Evolutionary conservation across 2,329 filamentous ascomycete species (phyloP).

Genomic region (Microdochium bolleyi): DNA sequence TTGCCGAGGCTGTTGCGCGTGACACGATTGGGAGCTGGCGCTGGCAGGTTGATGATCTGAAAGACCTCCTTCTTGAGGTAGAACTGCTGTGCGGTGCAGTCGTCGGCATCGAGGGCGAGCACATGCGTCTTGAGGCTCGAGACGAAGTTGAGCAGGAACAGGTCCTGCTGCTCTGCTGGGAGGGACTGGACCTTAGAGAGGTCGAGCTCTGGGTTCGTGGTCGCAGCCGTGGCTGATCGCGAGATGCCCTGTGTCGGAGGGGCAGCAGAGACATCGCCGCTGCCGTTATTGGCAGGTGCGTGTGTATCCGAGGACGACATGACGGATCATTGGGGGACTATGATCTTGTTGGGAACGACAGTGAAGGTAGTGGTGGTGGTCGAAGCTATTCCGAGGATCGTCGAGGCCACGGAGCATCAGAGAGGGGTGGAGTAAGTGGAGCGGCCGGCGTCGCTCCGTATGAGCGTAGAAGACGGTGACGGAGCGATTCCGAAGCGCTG

Average conservation of each 20-base stretch:
- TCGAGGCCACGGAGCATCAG: background rate
- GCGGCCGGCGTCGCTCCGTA: background rate
- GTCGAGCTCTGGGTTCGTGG: conserved; percentile 71
- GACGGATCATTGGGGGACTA: background rate
- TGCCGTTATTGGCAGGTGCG: conserved; percentile 2
- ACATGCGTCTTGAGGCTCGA: conserved; percentile 78
- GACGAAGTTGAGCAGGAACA: conserved; percentile 86
- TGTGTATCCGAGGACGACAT: background rate
- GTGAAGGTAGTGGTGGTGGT: background rate
- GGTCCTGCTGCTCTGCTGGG: conserved; percentile 89
- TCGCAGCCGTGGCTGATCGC: conserved; percentile 28
- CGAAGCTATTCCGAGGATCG: background rate
- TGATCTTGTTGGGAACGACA: background rate
- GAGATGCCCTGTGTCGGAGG: conserved; percentile 12
- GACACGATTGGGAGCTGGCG: conserved; percentile 78
- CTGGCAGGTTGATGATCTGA: conserved; percentile 76
- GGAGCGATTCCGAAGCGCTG: no score
- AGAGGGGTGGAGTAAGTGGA: background rate
- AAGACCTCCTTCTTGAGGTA: conserved; percentile 92
- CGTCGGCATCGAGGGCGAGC: conserved; percentile 62
- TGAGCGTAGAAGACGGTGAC: background rate
- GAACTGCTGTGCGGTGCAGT: conserved; percentile 81
- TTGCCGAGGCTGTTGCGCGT: conserved; percentile 83
- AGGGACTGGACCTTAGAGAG: conserved; percentile 81
- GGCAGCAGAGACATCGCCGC: conserved; percentile 10